These are phyloP conservation scores for Leishmania arabica DNA, from an alignment of 208 protist species.

Conservation along the genomic window DNA sequence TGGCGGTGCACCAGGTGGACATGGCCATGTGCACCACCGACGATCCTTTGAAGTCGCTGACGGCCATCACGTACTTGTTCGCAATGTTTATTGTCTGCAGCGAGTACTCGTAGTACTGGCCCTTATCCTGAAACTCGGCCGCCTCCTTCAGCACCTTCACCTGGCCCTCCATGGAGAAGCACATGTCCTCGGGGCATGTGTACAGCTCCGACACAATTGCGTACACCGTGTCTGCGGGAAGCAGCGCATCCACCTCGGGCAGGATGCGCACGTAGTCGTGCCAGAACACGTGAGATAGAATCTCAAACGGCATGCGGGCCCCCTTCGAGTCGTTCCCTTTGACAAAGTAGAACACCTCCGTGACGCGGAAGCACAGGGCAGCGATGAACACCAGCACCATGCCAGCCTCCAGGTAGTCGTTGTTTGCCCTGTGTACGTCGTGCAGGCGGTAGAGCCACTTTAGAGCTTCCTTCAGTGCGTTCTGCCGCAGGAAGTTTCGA, in stretches of 20 bases:
- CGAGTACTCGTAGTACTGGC: constrained; percentile 83
- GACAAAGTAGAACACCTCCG: constrained; percentile 84
- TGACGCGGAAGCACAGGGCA: constrained; percentile 85
- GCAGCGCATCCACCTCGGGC: constrained; percentile 68
- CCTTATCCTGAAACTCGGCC: constrained; percentile 80
- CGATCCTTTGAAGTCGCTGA: constrained; percentile 61
- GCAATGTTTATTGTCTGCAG: constrained; percentile 66
- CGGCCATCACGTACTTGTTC: constrained; percentile 57
- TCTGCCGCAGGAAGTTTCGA: constrained; percentile 79
- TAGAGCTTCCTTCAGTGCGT: constrained; percentile 75
- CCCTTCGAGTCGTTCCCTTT: constrained; percentile 70
- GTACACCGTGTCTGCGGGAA: constrained; percentile 74
- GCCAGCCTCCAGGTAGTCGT: constrained; percentile 76
- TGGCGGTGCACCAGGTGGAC: constrained; percentile 71
- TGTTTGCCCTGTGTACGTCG: constrained; percentile 76
- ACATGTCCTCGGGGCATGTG: constrained; percentile 76
- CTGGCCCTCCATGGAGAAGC: constrained; percentile 87
- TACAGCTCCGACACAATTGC: constrained; percentile 78
- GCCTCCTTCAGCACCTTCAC: constrained; percentile 78
- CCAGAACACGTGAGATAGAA: constrained; percentile 86
- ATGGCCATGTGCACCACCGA: constrained; percentile 67
- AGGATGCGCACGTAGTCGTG: constrained; percentile 92
- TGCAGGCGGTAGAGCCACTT: constrained; percentile 88
- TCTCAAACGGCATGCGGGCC: constrained; percentile 69
- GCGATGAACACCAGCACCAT: constrained; percentile 88